Percentiles rank a stretch among this genome's conserved stretches.
phyloP scores from a whole-genome alignment of 345 rosid species.

The Dovyalis caffra region DNA sequence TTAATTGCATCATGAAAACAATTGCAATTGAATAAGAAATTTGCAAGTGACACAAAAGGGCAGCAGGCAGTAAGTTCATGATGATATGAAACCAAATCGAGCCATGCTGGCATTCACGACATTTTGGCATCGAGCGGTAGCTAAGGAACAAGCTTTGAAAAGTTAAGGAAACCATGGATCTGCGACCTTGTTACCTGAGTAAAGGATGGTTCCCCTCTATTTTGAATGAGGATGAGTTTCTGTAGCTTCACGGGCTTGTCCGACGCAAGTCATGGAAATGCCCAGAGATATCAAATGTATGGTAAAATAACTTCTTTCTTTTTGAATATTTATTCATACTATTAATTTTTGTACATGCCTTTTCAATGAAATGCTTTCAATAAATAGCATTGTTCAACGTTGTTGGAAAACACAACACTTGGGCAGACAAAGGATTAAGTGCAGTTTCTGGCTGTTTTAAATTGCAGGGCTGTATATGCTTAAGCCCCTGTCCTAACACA shows the following conservation, averaged over 20 bases:
- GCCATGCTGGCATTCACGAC: background rate
- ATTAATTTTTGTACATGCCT: conserved; percentile 25
- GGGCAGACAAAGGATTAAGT: background rate
- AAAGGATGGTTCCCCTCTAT: conserved; percentile 16
- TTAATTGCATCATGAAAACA: background rate
- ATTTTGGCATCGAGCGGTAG: background rate
- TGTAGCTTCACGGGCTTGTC: conserved; percentile 15
- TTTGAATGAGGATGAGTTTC: conserved; percentile 15
- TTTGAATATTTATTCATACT: conserved; percentile 3
- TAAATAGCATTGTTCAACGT: background rate
- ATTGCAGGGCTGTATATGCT: background rate
- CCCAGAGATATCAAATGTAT: conserved; percentile 15
- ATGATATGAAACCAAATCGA: background rate
- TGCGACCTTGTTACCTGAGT: background rate
- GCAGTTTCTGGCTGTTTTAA: background rate
- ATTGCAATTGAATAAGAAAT: background rate
- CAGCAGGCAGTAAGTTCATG: background rate
- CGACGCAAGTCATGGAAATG: conserved; percentile 32
- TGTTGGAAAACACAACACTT: background rate
- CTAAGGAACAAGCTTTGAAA: background rate
- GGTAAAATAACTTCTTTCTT: conserved; percentile 2
- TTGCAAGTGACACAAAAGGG: background rate
- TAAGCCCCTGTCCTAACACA: background rate
- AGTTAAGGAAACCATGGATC: background rate
- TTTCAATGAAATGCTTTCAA: conserved; percentile 4